Base-by-base conservation (phyloP, 192 early-diverging fungal genomes). In the Geosiphon pyriformis region DNA sequence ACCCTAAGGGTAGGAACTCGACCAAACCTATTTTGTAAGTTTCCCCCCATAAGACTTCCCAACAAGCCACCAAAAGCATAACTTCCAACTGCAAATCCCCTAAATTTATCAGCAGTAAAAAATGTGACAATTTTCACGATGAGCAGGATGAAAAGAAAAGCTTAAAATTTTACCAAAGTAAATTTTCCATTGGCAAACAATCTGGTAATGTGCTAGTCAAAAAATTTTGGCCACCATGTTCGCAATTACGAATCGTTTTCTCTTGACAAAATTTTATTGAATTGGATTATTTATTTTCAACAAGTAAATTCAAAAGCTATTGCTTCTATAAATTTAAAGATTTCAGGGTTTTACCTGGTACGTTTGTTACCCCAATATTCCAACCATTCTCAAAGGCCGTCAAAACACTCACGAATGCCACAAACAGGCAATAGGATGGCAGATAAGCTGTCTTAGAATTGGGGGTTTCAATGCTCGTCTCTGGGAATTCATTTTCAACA, bases 1-100 rank as follows among this genome's bases (percentile, higher is more conserved):
- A 82, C 82, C 18, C 89, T 74, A 51, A 94, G 72, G 48, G 79
- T 66, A 12, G 72, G 62, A 23, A 77, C 77, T 27, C 87, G 81
- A 23, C 87, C 87, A 33, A 71, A 80, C 54, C 57, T 61, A 50
- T 69, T 69, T 33, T 82, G 76, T 22, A 85, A 73, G 23, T 71
- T 74, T 2, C 82, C 84, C 15, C 80, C 80, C n/a, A 59, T 54
- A 23, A 88, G 64, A 37, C 77, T 80, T 48, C 85, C 86, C 30
- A 74, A 64, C 12, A 87, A 67, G 12, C 85, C 87, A 67, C 85
- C 87, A 58, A 82, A 35, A 46, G 78, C 67, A 60, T 72, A 77
- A 22, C 72, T 75, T 33, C 74, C 77, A 25, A 79, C 76, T n/a
- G 78, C 75, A 42, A 76, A 78, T 25, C 80, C 80, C 79, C 72